These are phyloP conservation scores for Pezicula rhizophila DNA, from an alignment of 2,329 filamentous ascomycete species.

Conservation along the genomic window DNA sequence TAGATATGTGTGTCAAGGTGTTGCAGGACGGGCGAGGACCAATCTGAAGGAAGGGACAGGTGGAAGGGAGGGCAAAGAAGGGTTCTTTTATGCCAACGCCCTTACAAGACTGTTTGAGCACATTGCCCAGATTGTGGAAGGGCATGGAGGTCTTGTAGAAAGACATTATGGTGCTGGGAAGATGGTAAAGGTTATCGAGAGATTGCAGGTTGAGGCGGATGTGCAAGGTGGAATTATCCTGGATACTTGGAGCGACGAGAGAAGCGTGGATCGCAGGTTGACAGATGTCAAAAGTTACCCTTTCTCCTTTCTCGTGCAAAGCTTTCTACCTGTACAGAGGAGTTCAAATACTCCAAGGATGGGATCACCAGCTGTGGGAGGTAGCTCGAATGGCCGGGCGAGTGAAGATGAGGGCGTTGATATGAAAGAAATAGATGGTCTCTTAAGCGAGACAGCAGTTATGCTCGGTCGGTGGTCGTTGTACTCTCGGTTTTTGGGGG, in stretches of 20 bases:
- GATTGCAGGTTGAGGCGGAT: constrained; percentile 89
- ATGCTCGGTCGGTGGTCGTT: constrained; percentile 94
- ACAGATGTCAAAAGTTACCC: constrained; percentile 97
- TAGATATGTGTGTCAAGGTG: constrained; percentile 90
- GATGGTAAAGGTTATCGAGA: constrained; percentile 91
- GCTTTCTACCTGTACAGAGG: constrained; percentile 72
- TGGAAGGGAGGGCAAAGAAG: constrained; percentile 59
- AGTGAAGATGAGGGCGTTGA: constrained; percentile 91
- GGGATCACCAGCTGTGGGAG: constrained; percentile 66
- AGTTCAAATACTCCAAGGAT: constrained; percentile 59
- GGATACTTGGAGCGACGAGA: constrained; percentile 92
- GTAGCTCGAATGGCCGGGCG: constrained; percentile 44
- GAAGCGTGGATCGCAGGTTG: constrained; percentile 74
- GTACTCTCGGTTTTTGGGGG: constrained; percentile 82
- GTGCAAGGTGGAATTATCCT: constrained; percentile 93
- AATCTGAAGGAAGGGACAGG: constrained; percentile 68
- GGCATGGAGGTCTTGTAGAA: constrained; percentile 85
- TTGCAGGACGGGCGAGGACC: constrained; percentile 74
- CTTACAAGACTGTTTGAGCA: constrained; percentile 93
- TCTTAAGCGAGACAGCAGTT: constrained; percentile 80
- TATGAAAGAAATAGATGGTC: constrained; percentile 89
- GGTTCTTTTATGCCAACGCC: constrained; percentile 86
- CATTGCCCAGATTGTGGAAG: constrained; percentile 92
- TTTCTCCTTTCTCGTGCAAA: constrained; percentile 94
- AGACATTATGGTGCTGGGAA: constrained; percentile 87